These are phyloP conservation scores for Alternaria gansuensis DNA, from an alignment of 2,329 filamentous ascomycete genomes.

Conservation along the genomic window DNA sequence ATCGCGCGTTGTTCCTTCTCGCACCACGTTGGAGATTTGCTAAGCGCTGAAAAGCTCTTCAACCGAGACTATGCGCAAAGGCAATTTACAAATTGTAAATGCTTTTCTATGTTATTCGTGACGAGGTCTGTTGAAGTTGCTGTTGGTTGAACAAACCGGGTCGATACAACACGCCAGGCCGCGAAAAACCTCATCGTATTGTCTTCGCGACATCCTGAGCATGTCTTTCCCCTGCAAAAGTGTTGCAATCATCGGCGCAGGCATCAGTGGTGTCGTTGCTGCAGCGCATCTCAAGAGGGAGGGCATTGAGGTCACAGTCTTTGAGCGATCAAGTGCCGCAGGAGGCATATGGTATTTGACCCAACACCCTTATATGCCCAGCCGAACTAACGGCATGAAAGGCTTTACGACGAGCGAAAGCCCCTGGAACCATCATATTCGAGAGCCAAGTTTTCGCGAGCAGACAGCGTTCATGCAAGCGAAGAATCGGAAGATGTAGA, in stretches of 20 bases:
- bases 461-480: constrained; percentile 28
- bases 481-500: constrained; percentile 22
- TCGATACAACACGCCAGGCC: background rate
- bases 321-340: constrained; percentile 62
- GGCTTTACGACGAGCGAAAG: constrained; percentile 61
- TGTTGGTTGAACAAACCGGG: background rate
- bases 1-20: constrained; percentile 21
- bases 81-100: background rate
- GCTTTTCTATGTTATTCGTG: background rate
- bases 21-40: background rate
- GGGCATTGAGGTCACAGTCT: constrained; percentile 61
- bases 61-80: background rate
- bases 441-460: constrained; percentile 31
- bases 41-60: constrained; percentile 19
- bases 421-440: constrained; percentile 61
- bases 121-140: background rate
- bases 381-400: background rate
- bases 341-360: constrained; percentile 64
- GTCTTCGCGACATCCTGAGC: background rate
- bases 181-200: background rate
- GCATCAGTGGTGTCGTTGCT: constrained; percentile 50
- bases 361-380: background rate
- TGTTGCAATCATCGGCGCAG: constrained; percentile 51
- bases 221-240: constrained; percentile 32
- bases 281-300: constrained; percentile 49